Evolutionary conservation across 176 grass and related monocot genomes (phyloP).

Genomic region (Melocanna baccifera): DNA sequence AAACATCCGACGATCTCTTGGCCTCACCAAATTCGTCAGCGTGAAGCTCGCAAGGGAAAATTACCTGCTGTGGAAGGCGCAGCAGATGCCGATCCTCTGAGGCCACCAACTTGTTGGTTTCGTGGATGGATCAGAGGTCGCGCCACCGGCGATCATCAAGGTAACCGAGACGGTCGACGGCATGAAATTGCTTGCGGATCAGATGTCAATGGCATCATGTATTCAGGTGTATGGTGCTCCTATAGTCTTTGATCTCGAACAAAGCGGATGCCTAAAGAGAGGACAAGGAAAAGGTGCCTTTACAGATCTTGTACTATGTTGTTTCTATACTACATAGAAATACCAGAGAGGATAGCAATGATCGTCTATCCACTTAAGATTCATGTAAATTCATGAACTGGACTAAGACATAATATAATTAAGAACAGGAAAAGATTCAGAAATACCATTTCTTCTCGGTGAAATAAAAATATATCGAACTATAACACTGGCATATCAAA

Average conservation of each 20-base stretch:
- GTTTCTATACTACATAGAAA: background rate
- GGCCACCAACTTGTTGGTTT: background rate
- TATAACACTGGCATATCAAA: background rate
- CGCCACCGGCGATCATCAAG: background rate
- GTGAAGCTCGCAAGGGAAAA: background rate
- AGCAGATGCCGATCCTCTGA: background rate
- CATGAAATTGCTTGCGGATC: background rate
- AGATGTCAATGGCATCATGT: background rate
- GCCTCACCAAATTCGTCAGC: no score
- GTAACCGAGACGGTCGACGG: background rate
- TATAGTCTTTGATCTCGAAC: background rate
- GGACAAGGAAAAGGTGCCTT: background rate
- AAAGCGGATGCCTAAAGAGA: background rate
- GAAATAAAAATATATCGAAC: background rate
- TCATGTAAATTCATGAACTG: background rate
- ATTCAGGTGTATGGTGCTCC: background rate
- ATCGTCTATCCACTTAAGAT: background rate
- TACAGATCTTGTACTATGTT: slow-evolving; percentile 15
- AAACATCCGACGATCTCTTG: no score
- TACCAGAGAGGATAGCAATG: background rate
- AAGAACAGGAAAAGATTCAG: background rate
- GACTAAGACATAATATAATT: background rate
- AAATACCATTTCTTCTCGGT: background rate
- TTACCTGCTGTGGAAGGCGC: background rate
- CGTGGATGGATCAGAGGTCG: background rate